A percentile compares a stretch with the other conserved stretches of the same genome.
Evolutionary conservation across 1,284 basidiomycete genomes (phyloP).

Genomic region (Cyathus olla): DNA sequence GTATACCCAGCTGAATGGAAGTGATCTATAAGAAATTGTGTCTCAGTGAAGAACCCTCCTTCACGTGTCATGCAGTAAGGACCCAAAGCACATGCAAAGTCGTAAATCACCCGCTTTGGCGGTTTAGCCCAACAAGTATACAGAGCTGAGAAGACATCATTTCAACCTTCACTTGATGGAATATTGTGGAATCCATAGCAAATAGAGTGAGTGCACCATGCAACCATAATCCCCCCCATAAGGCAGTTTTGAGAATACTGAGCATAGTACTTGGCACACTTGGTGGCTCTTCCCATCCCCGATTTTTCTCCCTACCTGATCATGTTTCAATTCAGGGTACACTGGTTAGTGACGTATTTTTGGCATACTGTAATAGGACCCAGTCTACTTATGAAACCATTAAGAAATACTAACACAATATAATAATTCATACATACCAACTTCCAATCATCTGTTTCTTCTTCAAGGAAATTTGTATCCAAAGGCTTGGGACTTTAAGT

Average conservation of each 20-base stretch:
- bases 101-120: too few relatives aligned
- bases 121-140: too few relatives aligned
- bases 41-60: constrained; percentile 39
- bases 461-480: too few relatives aligned
- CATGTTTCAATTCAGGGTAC: too few relatives aligned
- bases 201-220: constrained; percentile 48
- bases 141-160: too few relatives aligned
- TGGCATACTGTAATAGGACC: constrained; percentile 32
- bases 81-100: too few relatives aligned
- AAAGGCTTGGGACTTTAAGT: too few relatives aligned
- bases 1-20: too few relatives aligned
- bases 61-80: constrained; percentile 43
- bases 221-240: constrained; percentile 44
- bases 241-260: constrained; percentile 38
- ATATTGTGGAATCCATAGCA: too few relatives aligned
- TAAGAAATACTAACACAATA: not conserved
- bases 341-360: constrained; percentile 25
- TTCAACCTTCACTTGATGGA: too few relatives aligned
- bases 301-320: constrained; percentile 11
- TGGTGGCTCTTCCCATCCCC: constrained; percentile 19
- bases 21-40: constrained; percentile 38
- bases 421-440: too few relatives aligned
- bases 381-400: constrained; percentile 20
- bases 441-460: too few relatives aligned
- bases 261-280: constrained; percentile 45